Base-by-base conservation (phyloP, 495 filamentous ascomycete genomes). In the Diplogelasinospora grovesii region DNA sequence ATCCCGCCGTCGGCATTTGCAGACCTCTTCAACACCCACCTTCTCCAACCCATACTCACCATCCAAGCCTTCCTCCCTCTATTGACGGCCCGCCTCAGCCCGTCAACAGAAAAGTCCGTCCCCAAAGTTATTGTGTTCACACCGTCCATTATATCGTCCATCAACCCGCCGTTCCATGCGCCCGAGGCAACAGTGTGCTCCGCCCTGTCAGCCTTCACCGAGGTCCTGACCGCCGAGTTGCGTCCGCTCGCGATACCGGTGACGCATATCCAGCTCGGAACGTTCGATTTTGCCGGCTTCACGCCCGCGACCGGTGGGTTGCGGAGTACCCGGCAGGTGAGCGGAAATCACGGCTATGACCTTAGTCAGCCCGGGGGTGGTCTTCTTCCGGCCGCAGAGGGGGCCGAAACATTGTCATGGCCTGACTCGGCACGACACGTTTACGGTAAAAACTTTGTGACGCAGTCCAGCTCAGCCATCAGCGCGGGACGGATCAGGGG, bases 41-140 rank as follows among this genome's bases (percentile, higher is more conserved):
- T 97, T n/a, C 75, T 97, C 21, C 81, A 85, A n/a, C 89, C 93
- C 4, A 83, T 97, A 45, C 73, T 94, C 41, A 86, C 82, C 0
- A 73, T 86, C 8, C 88, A 95, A 57, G 74, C 83, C 18, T 95
- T 97, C 66, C 70, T 97, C 1, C 89, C 86, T 0, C 78, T 85
- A 19, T 71, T 96, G 30, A 81, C 77, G 9, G 66, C 74, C 4
- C 68, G 64, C 25, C 60, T 69, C 14, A 30, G 33, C 45, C 63
- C 66, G 32, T 61, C 67, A 34, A 62, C 61, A 30, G 66, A 73
- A n/a, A 46, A 40, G 15, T 37, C 58, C 47, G 54, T 62, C 33
- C 71, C 78, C 41, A 77, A 77, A 30, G 73, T 98, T 29, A 65
- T 96, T 27, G 64, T 97, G 50, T 78, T 89, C 48, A 94, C 86